Base-by-base conservation (phyloP, 495 filamentous ascomycete species). In the Annulohypoxylon nitens region DNA sequence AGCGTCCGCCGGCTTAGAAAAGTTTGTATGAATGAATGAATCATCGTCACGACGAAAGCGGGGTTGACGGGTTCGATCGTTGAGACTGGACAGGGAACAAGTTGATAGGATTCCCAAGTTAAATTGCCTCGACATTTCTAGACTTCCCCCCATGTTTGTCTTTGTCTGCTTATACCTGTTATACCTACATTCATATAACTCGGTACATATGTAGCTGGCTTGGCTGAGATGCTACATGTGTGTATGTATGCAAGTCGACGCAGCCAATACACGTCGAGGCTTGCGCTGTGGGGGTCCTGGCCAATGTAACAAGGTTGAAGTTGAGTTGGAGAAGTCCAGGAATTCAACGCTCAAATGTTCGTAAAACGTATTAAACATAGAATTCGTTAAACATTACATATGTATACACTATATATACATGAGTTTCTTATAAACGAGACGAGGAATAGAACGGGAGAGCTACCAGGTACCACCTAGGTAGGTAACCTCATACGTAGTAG, bases 31-130 rank as follows among this genome's bases (percentile, higher is more conserved):
- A 57, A 54, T 43, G 34, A 59, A 61, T 67, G 54, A 67, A 54
- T 65, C 68, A 64, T 70, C 37, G 57, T 47, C 67, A 64, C 53
- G 54, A 20, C 25, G 25, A 30, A 67, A 71, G 69, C 62, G 69
- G 69, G 62, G 62, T 64, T 34, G 5, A 53, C 7, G 61, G 62
- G 62, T 64, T 34, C 11, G 41, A 7, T 2, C 34, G 12, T 61
- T 36, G 25, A 37, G 23, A 55, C 48, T 47, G 23, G 51, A 43
- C 37, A 47, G 25, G 58, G 53, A 20, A 37, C 5, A 18, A 67
- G 14, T 50, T 54, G 16, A 53, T 47, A 51, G 64, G 53, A 67
- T 60, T 61, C 26, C 33, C 18, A 60, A 20, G 48, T 63, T 69
- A 57, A 63, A 69, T 63, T 69, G 33, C 59, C 23, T 47, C 67